Conservation (phyloP, 1,139 yeast species). For the Hanseniaspora uvarum region DNA sequence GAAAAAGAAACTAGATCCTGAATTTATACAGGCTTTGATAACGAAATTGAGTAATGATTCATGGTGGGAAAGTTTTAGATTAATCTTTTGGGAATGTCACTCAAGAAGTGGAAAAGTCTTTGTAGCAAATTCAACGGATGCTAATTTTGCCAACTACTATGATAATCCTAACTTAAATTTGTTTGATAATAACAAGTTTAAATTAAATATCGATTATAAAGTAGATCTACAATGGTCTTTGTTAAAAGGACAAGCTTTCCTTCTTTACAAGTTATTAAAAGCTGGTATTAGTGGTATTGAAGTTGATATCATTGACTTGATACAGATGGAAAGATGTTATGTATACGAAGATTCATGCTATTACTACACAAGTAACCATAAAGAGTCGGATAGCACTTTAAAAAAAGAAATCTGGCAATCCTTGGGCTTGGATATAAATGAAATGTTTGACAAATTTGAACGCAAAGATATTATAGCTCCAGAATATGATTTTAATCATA, state of each 20-base stretch:
- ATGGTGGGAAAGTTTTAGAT: constrained; percentile 55
- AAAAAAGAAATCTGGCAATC: constrained; percentile 14
- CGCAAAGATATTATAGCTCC: background rate
- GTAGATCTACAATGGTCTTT: constrained; percentile 47
- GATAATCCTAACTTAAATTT: constrained; percentile 41
- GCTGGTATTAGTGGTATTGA: constrained; percentile 61
- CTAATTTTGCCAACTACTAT: constrained; percentile 30
- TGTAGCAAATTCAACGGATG: background rate
- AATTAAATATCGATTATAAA: constrained; percentile 52
- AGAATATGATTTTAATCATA: constrained; percentile 23
- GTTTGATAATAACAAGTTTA: constrained; percentile 52
- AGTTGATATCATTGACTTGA: constrained; percentile 37
- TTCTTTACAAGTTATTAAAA: constrained; percentile 46
- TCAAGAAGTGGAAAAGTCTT: constrained; percentile 15
- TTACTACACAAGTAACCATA: constrained; percentile 47
- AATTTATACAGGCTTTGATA: constrained; percentile 49
- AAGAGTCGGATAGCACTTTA: constrained; percentile 40
- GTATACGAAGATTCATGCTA: constrained; percentile 38
- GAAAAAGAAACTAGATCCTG: constrained; percentile 56
- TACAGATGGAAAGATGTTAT: constrained; percentile 17
- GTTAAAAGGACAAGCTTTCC: constrained; percentile 69
- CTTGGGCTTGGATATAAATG: constrained; percentile 9
- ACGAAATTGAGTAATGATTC: constrained; percentile 48
- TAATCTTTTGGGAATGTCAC: constrained; percentile 14
- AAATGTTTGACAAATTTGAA: background rate